phyloP scores from a whole-genome alignment of 306 rosid genomes.

The Medicago arabica region DNA sequence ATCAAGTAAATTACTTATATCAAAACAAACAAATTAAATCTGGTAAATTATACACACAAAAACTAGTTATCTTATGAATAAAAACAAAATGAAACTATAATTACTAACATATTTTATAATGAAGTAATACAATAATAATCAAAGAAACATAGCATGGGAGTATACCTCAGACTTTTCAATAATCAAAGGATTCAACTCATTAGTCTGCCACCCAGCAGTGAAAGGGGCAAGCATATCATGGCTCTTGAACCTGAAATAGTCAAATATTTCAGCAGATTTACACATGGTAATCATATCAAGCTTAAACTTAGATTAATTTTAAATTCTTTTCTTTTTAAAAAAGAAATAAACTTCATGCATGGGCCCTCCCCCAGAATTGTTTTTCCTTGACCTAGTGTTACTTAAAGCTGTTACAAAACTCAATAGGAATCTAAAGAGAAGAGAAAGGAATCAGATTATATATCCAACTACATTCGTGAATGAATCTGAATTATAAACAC shows the following conservation, averaged over 20 bases:
- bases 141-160: slow-evolving; percentile 29
- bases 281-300: slow-evolving; percentile 20
- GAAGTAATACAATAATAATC: background rate
- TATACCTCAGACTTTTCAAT: slow-evolving; percentile 86
- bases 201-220: slow-evolving; percentile 84
- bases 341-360: background rate
- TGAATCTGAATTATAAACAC: slow-evolving; percentile 12
- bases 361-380: slow-evolving; percentile 3
- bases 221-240: slow-evolving; percentile 99
- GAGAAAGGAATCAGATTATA: slow-evolving; percentile 25
- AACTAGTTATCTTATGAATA: slow-evolving; percentile 8
- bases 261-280: slow-evolving; percentile 35
- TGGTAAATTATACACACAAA: slow-evolving; percentile 7
- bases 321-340: background rate
- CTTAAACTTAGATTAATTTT: slow-evolving; percentile 8
- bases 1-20: slow-evolving; percentile 4
- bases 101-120: slow-evolving; percentile 1
- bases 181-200: slow-evolving; percentile 69
- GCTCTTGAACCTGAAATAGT: slow-evolving; percentile 67
- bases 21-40: background rate
- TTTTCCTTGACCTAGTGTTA: background rate
- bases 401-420: slow-evolving; percentile 22
- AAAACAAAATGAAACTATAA: background rate
- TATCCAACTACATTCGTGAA: slow-evolving; percentile 15
- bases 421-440: slow-evolving; percentile 11